Conservation (phyloP, 805 yeast species). For the Kuraishia borneana region DNA sequence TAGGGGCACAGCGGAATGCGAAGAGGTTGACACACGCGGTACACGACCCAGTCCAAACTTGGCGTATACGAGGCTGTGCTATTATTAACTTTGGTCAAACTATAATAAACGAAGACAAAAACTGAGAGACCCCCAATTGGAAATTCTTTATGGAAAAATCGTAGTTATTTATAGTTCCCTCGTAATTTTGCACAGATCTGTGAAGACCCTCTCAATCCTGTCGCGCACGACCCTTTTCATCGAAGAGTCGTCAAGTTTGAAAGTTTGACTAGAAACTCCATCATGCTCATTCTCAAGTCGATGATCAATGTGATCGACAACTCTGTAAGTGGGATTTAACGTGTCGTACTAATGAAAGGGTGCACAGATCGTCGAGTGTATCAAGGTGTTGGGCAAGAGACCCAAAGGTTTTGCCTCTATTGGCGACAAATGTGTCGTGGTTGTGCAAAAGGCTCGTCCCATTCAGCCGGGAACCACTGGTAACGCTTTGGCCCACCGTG, state of each 20-base stretch:
- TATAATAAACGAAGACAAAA: no score
- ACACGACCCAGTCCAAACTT: no score
- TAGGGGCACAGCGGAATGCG: no score
- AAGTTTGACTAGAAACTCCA: no score
- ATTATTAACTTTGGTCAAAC: background rate
- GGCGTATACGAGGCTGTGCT: background rate
- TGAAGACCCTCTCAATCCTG: no score
- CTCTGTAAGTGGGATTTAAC: constrained; percentile 29
- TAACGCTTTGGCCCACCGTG: constrained; percentile 64
- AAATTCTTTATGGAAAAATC: no score
- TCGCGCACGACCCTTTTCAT: no score
- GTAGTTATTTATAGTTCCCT: no score
- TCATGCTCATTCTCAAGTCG: constrained; percentile 89
- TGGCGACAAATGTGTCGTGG: constrained; percentile 91
- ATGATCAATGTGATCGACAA: constrained; percentile 87
- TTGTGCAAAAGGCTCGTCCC: constrained; percentile 85
- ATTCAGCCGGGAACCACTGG: constrained; percentile 62
- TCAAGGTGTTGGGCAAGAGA: constrained; percentile 84
- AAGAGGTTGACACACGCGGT: no score
- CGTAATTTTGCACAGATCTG: background rate
- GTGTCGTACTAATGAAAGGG: constrained; percentile 30
- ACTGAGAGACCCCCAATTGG: no score
- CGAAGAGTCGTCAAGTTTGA: no score
- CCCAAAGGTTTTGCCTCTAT: constrained; percentile 75
- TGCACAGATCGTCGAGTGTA: constrained; percentile 90